phyloP scores from a whole-genome alignment of 352 stramenopile species.

The Phytophthora sansomeana region DNA sequence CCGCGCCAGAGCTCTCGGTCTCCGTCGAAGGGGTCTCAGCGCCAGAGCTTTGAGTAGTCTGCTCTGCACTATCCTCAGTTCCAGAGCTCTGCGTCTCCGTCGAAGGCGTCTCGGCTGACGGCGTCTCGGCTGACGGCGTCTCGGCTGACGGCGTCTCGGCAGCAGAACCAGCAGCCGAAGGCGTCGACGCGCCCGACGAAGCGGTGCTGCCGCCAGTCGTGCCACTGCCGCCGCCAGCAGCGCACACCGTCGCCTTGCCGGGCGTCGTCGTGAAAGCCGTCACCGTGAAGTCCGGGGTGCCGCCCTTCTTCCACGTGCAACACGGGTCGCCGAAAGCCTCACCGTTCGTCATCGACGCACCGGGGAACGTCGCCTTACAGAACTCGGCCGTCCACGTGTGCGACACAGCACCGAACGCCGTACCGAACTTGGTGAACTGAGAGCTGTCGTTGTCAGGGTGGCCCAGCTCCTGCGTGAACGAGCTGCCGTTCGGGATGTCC shows the following conservation, averaged over 20 bases:
- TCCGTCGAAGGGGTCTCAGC: no score
- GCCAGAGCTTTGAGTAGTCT: no score
- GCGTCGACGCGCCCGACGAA: background rate
- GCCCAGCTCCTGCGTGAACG: constrained; percentile 47
- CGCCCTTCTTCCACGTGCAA: constrained; percentile 55
- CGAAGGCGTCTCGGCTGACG: no score
- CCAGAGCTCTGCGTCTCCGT: constrained; percentile 5
- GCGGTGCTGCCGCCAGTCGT: background rate
- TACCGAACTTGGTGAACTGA: constrained; percentile 47
- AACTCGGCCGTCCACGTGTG: constrained; percentile 38
- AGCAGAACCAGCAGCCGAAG: constrained; percentile 2
- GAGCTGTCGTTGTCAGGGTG: constrained; percentile 41
- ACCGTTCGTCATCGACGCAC: constrained; percentile 45
- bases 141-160: constrained; percentile 1
- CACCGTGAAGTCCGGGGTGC: constrained; percentile 48
- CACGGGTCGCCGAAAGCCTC: constrained; percentile 62
- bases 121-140: background rate
- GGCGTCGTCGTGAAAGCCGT: no score
- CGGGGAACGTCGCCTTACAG: constrained; percentile 36
- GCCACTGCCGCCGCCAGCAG: constrained; percentile 18
- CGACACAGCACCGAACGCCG: constrained; percentile 34
- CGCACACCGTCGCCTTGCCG: constrained; percentile 32
- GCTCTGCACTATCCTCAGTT: no score
- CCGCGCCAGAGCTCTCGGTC: background rate
- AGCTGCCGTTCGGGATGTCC: constrained; percentile 53